phyloP scores from a whole-genome alignment of 257 asterid genomes.

The Solanum tarijense region DNA sequence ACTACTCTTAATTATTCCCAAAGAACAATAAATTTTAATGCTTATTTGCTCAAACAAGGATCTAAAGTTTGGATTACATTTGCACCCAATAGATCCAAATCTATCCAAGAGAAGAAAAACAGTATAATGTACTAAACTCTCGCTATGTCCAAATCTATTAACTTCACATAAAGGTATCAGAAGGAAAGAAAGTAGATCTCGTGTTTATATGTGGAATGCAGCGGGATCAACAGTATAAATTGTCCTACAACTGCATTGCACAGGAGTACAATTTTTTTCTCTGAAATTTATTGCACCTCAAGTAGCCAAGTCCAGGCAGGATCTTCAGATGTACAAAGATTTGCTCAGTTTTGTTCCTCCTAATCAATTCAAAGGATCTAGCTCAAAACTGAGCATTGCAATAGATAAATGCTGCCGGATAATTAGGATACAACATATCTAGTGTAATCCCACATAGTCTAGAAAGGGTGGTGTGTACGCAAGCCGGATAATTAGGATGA shows the following conservation, averaged over 20 bases:
- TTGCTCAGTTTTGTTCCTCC: slow-evolving; percentile 15
- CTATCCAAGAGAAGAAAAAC: not conserved
- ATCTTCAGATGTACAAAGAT: slow-evolving; percentile 26
- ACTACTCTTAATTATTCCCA: not conserved
- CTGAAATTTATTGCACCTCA: not conserved
- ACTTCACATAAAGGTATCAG: not conserved
- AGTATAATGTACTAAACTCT: not conserved
- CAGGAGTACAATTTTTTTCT: not conserved
- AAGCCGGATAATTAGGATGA: slow-evolving; percentile 1
- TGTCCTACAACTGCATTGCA: not conserved
- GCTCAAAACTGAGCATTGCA: slow-evolving; percentile 2
- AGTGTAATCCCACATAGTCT: not conserved
- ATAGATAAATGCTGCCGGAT: slow-evolving; percentile 1
- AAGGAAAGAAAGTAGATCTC: not conserved
- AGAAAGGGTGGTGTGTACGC: not conserved
- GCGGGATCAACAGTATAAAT: not conserved
- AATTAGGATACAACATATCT: not conserved
- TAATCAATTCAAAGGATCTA: slow-evolving; percentile 10
- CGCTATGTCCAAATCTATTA: not conserved
- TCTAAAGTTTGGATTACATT: not conserved
- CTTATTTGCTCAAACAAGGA: not conserved
- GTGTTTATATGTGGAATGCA: not conserved
- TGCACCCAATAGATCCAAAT: not conserved
- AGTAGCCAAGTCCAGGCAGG: slow-evolving; percentile 13
- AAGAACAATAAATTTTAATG: not conserved